Conservation (phyloP, 2,329 filamentous ascomycete genomes). For the Apiospora marii region DNA sequence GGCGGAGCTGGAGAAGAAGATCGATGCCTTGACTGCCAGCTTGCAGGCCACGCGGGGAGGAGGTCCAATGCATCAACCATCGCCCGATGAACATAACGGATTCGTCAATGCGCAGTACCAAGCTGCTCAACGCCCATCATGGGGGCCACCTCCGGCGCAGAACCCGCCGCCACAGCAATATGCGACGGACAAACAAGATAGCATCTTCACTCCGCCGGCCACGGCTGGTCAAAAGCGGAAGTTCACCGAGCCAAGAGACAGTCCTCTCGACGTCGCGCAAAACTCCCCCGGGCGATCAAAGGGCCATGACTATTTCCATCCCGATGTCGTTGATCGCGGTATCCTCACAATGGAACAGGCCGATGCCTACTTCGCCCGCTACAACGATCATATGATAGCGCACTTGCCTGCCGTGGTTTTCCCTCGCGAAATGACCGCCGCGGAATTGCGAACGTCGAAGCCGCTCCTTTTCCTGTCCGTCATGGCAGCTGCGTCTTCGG, state of each 20-base stretch:
- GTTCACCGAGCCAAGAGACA: constrained; percentile 37
- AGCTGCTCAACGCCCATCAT: constrained; percentile 2
- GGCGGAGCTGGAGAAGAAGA: constrained; percentile 90
- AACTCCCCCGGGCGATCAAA: constrained; percentile 31
- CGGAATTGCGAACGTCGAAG: constrained; percentile 63
- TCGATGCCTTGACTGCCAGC: constrained; percentile 85
- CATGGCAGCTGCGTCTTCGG: constrained; percentile 70
- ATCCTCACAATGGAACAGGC: constrained; percentile 65
- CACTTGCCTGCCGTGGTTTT: constrained; percentile 72
- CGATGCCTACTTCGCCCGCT: constrained; percentile 62
- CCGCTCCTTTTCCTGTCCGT: constrained; percentile 76
- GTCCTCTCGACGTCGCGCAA: constrained; percentile 29
- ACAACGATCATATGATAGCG: constrained; percentile 65
- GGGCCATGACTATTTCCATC: constrained; percentile 33
- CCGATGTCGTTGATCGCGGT: constrained; percentile 66
- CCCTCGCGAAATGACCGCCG: constrained; percentile 58
- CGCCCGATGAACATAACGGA: constrained; percentile 34
- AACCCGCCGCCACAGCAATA: constrained; percentile 22
- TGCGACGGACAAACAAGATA: constrained; percentile 18
- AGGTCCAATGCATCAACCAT: constrained; percentile 23
- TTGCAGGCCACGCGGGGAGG: constrained; percentile 64
- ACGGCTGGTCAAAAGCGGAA: constrained; percentile 52
- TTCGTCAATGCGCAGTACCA: constrained; percentile 4
- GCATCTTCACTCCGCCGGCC: constrained; percentile 28
- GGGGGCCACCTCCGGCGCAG: constrained; percentile 5